phyloP scores from a whole-genome alignment of 2,329 filamentous ascomycete species.

The Westerdykella aurantiaca region DNA sequence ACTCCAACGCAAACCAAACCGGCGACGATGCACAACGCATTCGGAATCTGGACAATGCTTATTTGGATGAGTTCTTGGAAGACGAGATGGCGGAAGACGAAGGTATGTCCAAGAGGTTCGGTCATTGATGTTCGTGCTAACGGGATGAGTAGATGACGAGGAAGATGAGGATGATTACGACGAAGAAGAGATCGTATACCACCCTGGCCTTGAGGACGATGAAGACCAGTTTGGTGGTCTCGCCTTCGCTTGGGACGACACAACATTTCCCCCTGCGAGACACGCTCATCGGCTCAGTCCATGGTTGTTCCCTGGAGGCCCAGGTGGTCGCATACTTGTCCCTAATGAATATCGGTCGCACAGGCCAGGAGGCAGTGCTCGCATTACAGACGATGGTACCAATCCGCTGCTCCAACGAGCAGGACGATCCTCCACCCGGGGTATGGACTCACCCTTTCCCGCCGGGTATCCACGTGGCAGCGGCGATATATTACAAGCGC shows the following conservation, averaged over 20 bases:
- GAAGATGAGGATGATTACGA: constrained; percentile 66
- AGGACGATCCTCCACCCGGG: constrained; percentile 29
- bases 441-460: constrained; percentile 14
- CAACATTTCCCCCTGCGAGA: constrained; percentile 42
- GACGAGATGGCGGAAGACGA: constrained; percentile 56
- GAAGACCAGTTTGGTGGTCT: constrained; percentile 38
- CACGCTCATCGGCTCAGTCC: constrained; percentile 49
- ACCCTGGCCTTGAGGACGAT: constrained; percentile 46
- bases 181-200: constrained; percentile 57
- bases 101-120: constrained; percentile 33
- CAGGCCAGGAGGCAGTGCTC: constrained; percentile 49
- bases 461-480: constrained; percentile 25
- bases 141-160: constrained; percentile 33
- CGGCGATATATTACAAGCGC: constrained; percentile 50
- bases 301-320: constrained; percentile 55
- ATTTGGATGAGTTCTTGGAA: constrained; percentile 49
- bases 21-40: constrained; percentile 29
- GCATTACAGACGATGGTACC: constrained; percentile 68
- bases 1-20: constrained; percentile 34
- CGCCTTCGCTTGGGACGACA: constrained; percentile 48
- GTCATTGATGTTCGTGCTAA: constrained; percentile 1
- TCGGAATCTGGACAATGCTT: constrained; percentile 22
- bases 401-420: constrained; percentile 78
- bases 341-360: constrained; percentile 47
- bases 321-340: constrained; percentile 40